Conservation (phyloP, 345 rosid species). For the Lepidium didymum region DNA sequence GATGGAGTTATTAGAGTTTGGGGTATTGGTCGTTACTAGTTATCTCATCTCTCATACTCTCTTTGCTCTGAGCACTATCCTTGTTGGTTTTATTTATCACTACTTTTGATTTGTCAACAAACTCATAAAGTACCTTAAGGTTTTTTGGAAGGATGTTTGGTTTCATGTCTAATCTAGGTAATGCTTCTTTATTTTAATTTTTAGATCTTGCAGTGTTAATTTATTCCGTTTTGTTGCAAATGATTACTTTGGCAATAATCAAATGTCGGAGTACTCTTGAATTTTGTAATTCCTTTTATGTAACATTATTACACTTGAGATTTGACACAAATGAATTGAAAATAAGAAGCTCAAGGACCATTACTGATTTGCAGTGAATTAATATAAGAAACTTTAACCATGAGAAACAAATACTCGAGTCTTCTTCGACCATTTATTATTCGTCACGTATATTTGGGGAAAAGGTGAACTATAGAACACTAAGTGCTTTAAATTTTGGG, state of each 20-base stretch:
- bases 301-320: neutral
- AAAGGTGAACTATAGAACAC: no score
- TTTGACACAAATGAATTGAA: neutral
- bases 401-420: neutral
- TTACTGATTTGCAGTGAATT: neutral
- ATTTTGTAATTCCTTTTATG: no score
- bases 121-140: slow-evolving; percentile 25
- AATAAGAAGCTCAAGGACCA: neutral
- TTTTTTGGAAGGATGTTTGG: slow-evolving; percentile 21
- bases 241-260: neutral
- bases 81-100: slow-evolving; percentile 8
- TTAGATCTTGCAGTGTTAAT: neutral
- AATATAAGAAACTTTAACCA: neutral
- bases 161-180: slow-evolving; percentile 18
- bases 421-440: neutral
- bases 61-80: neutral
- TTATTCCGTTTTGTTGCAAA: neutral
- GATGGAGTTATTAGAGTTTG: slow-evolving; percentile 97
- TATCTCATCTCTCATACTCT: neutral
- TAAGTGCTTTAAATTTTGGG: no score
- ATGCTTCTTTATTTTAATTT: neutral
- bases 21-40: slow-evolving; percentile 81
- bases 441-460: neutral
- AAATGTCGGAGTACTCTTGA: neutral
- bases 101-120: neutral